These are phyloP conservation scores for Solanum rostratum DNA, from an alignment of 257 asterid genomes.

Conservation along the genomic window DNA sequence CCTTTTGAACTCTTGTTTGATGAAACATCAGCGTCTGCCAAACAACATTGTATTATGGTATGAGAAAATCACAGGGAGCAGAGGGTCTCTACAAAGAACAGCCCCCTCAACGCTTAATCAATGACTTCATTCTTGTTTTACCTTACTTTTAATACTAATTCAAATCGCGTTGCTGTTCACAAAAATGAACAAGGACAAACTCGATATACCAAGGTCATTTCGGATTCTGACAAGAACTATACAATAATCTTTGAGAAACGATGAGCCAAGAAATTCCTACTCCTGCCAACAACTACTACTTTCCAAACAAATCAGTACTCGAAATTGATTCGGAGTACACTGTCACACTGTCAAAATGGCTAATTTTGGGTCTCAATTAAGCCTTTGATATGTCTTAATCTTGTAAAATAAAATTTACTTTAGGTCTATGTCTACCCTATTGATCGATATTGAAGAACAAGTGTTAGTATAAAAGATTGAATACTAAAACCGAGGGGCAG, in stretches of 20 bases:
- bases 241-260: neutral
- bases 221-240: neutral
- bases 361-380: neutral
- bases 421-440: neutral
- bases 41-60: neutral
- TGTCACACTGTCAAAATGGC: neutral
- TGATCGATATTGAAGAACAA: neutral
- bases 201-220: neutral
- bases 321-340: neutral
- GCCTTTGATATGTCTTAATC: neutral
- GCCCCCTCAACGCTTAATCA: no score
- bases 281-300: neutral
- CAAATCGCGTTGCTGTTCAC: neutral
- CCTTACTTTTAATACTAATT: neutral
- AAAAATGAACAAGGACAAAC: neutral
- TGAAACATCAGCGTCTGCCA: neutral
- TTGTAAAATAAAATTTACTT: neutral
- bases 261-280: neutral
- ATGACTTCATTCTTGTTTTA: no score
- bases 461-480: no score
- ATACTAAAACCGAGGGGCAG: no score
- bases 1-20: neutral
- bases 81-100: neutral
- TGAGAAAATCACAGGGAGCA: neutral
- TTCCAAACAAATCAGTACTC: neutral